phyloP scores from a whole-genome alignment of 108 stramenopile species.

The Aureococcus anophagefferens region DNA sequence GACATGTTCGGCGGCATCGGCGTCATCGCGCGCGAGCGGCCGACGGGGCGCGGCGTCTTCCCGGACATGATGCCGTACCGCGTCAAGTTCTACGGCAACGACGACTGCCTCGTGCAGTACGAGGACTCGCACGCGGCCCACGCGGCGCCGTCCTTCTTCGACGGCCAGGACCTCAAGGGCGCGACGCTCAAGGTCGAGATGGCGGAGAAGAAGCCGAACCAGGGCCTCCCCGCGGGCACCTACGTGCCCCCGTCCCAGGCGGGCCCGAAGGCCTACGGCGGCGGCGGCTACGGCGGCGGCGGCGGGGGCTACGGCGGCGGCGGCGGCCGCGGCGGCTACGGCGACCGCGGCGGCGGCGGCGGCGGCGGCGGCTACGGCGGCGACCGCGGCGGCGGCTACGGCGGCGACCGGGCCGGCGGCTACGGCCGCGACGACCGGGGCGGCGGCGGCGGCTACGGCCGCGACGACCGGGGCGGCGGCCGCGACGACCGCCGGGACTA shows the following conservation, averaged over 20 bases:
- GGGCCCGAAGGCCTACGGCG: background rate
- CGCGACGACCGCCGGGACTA: background rate
- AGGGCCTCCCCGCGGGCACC: background rate
- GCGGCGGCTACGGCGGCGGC: background rate
- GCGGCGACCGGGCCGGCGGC: background rate
- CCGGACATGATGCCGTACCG: conserved; percentile 1
- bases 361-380: background rate
- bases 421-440: background rate
- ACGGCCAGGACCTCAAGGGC: background rate
- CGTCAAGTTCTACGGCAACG: background rate
- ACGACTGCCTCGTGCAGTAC: background rate
- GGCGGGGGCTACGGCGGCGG: background rate
- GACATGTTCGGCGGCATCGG: background rate
- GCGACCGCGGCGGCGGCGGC: background rate
- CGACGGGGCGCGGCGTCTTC: background rate
- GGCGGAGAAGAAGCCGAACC: conserved; percentile 1
- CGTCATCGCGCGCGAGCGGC: background rate
- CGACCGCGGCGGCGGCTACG: background rate
- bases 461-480: background rate
- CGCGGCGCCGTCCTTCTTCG: background rate
- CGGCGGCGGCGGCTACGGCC: background rate
- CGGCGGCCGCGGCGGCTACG: background rate
- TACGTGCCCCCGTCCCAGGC: background rate
- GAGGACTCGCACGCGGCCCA: background rate
- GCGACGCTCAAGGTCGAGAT: background rate